Conservation (phyloP, 108 stramenopile species). For the Skeletonema potamos region DNA sequence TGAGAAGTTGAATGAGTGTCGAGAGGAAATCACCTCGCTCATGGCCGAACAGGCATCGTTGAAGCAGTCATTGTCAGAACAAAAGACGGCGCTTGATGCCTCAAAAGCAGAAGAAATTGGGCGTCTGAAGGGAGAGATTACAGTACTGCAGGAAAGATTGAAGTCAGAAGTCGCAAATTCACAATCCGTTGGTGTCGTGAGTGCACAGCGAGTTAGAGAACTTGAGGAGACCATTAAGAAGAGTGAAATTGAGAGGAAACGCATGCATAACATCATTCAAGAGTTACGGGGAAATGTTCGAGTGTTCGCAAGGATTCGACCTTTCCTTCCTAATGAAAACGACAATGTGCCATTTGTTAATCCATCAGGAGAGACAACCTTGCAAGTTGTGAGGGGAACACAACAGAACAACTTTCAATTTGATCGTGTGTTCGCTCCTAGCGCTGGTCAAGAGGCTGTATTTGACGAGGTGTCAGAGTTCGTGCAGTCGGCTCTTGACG, state of each 20-base stretch:
- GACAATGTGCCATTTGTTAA: conserved; percentile 47
- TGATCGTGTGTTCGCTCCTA: conserved; percentile 94
- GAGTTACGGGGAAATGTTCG: conserved; percentile 95
- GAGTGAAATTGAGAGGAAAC: conserved; percentile 7
- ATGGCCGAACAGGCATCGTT: background rate
- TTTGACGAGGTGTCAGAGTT: conserved; percentile 96
- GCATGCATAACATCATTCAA: conserved; percentile 94
- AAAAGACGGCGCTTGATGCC: conserved; percentile 7
- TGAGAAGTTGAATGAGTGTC: background rate
- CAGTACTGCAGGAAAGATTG: conserved; percentile 2
- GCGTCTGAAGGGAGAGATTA: conserved; percentile 10
- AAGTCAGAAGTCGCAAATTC: conserved; percentile 6
- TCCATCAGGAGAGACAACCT: conserved; percentile 58
- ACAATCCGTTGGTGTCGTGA: background rate
- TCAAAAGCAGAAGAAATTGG: conserved; percentile 24
- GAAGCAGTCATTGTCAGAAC: conserved; percentile 21
- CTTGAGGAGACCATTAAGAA: conserved; percentile 11
- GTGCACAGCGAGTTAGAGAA: conserved; percentile 6
- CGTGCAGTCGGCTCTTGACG: conserved; percentile 89
- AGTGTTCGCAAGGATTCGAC: conserved; percentile 93
- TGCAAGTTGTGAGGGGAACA: conserved; percentile 23
- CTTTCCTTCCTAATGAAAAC: conserved; percentile 86
- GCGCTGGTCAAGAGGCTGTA: conserved; percentile 87
- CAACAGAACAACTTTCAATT: conserved; percentile 70
- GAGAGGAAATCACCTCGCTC: conserved; percentile 12